Evolutionary conservation across 176 grass and related monocot genomes (phyloP).

Genomic region (Saccharum spontaneum): DNA sequence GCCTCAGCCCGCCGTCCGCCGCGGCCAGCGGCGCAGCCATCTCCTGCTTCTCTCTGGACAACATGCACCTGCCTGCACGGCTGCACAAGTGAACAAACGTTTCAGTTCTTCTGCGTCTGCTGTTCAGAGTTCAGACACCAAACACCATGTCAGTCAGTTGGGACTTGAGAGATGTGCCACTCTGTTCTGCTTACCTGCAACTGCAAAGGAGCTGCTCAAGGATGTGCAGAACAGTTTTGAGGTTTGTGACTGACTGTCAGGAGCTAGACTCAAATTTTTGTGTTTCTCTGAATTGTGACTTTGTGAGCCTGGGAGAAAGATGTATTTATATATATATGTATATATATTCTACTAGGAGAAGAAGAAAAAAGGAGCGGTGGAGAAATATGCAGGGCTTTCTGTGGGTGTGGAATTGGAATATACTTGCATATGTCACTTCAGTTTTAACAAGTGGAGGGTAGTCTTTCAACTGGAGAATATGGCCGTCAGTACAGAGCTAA

Average conservation of each 20-base stretch:
- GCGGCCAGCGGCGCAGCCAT: constrained; percentile 44
- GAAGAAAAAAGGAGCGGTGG: constrained; percentile 25
- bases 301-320: constrained; percentile 10
- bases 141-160: background rate
- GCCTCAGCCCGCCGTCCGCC: constrained; percentile 57
- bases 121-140: background rate
- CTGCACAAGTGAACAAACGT: background rate
- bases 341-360: constrained; percentile 22
- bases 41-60: background rate
- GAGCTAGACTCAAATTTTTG: background rate
- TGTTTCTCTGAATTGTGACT: constrained; percentile 13
- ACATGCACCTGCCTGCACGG: background rate
- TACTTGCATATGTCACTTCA: no score
- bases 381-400: constrained; percentile 2
- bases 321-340: background rate
- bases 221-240: constrained; percentile 8
- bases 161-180: constrained; percentile 24
- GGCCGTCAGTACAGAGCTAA: no score
- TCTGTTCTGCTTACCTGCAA: background rate
- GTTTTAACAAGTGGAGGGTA: no score
- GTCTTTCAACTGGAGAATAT: no score
- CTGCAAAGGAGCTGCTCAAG: background rate
- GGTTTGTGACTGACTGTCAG: constrained; percentile 14
- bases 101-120: background rate
- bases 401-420: no score